Conservation (phyloP, 2,329 filamentous ascomycete species). For the Monilinia vaccinii-corymbosi region DNA sequence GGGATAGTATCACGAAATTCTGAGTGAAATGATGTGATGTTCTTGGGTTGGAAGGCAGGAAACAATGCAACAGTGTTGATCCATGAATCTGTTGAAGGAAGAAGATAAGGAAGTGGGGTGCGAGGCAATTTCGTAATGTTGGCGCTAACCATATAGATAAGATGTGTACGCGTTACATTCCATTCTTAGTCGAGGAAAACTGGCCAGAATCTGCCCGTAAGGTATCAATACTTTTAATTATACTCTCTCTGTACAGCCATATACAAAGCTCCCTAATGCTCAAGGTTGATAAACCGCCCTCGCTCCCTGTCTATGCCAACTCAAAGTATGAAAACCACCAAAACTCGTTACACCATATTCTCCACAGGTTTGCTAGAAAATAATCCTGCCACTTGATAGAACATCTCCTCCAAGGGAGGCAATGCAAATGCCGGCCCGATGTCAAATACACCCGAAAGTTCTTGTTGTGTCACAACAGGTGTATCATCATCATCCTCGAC, state of each 20-base stretch:
- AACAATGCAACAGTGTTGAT: background rate
- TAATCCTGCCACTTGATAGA: slow-evolving; percentile 60
- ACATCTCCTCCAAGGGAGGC: slow-evolving; percentile 65
- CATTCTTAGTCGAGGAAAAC: background rate
- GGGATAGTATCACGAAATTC: background rate
- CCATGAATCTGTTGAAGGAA: background rate
- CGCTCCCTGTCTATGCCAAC: slow-evolving; percentile 16
- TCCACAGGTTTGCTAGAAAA: slow-evolving; percentile 47
- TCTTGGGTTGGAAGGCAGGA: background rate
- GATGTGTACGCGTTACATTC: background rate
- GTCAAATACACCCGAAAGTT: slow-evolving; percentile 62
- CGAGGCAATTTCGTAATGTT: slow-evolving; percentile 5
- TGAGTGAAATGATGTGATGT: background rate
- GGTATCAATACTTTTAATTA: slow-evolving; percentile 12
- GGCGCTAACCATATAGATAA: background rate
- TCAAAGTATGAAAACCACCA: slow-evolving; percentile 7
- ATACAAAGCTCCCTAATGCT: slow-evolving; percentile 13
- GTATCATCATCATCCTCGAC: slow-evolving; percentile 43
- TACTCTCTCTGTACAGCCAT: slow-evolving; percentile 10
- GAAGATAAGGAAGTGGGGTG: slow-evolving; percentile 8
- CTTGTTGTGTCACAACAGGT: slow-evolving; percentile 58
- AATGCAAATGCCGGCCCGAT: slow-evolving; percentile 58
- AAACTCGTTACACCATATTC: slow-evolving; percentile 2
- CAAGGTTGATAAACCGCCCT: slow-evolving; percentile 10
- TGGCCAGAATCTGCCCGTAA: background rate